phyloP scores from a whole-genome alignment of 768 basidiomycete species.

The Chalciporus sphaerocephalus region DNA sequence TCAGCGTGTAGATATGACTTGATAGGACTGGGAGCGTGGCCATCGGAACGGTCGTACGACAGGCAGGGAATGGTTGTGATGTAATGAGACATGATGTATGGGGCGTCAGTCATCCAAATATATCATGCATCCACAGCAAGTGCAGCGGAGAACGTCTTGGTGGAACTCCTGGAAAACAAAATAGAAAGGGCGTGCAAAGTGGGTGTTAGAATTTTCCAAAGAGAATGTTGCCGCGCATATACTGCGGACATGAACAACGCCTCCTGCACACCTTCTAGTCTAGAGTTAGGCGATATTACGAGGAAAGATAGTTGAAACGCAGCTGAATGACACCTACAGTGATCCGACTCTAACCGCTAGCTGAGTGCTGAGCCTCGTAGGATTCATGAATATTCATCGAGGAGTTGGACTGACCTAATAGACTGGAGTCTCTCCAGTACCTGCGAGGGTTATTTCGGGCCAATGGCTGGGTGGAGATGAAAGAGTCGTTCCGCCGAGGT shows the following conservation, averaged over 20 bases:
- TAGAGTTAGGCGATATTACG: slow-evolving; percentile 25
- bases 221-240: slow-evolving; percentile 18
- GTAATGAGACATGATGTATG: slow-evolving; percentile 25
- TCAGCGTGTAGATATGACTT: slow-evolving; percentile 5
- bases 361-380: background rate
- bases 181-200: slow-evolving; percentile 21
- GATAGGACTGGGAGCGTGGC: slow-evolving; percentile 9
- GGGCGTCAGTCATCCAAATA: slow-evolving; percentile 13
- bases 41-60: slow-evolving; percentile 14
- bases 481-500: slow-evolving; percentile 13
- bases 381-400: background rate
- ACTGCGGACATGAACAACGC: slow-evolving; percentile 29
- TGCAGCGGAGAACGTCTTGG: slow-evolving; percentile 10
- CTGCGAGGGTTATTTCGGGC: slow-evolving; percentile 1
- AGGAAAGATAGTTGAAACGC: slow-evolving; percentile 15
- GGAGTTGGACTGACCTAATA: slow-evolving; percentile 3
- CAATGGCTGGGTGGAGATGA: slow-evolving; percentile 2
- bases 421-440: slow-evolving; percentile 2
- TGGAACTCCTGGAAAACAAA: slow-evolving; percentile 15
- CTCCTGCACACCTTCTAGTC: slow-evolving; percentile 14
- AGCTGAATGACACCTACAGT: slow-evolving; percentile 4
- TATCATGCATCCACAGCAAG: slow-evolving; percentile 12
- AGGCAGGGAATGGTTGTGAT: slow-evolving; percentile 15
- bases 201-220: slow-evolving; percentile 16
- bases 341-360: slow-evolving; percentile 17